Conservation (phyloP, 495 filamentous ascomycete genomes). For the Sporormia fimetaria region DNA sequence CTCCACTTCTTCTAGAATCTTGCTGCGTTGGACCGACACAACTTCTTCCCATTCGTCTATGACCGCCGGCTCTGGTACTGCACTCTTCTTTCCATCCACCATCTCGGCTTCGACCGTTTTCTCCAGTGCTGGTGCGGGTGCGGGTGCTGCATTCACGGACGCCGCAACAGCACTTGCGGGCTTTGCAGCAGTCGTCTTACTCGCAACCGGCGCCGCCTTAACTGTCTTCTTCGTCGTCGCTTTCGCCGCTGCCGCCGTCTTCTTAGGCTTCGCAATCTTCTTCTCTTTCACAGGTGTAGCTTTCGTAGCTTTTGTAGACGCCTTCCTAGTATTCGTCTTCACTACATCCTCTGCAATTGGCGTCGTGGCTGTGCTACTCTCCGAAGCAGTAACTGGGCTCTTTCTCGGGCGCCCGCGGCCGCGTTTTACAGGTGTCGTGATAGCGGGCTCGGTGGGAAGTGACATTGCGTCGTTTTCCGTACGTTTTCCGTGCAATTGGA, state of each 20-base stretch:
- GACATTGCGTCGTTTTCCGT: too few relatives aligned
- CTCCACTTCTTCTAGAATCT: conserved; percentile 23
- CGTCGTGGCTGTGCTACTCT: too few relatives aligned
- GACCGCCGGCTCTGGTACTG: too few relatives aligned
- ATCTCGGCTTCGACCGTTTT: background rate
- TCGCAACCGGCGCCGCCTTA: background rate
- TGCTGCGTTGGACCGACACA: conserved; percentile 5
- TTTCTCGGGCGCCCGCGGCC: too few relatives aligned
- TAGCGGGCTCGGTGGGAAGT: too few relatives aligned
- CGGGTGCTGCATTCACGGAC: background rate
- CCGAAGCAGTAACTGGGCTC: too few relatives aligned
- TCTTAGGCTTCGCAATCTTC: conserved; percentile 1
- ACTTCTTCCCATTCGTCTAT: conserved; percentile 3
- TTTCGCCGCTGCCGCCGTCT: background rate
- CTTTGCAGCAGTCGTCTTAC: conserved; percentile 1
- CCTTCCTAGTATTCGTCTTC: background rate
- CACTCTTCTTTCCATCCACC: too few relatives aligned
- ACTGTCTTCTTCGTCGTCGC: conserved; percentile 3
- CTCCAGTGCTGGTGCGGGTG: background rate
- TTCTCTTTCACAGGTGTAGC: conserved; percentile 1
- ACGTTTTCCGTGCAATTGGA: too few relatives aligned
- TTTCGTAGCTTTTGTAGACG: conserved; percentile 4
- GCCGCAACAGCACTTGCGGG: background rate
- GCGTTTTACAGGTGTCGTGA: too few relatives aligned
- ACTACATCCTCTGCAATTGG: conserved; percentile 2